A percentile compares a stretch with the other conserved stretches of the same genome.
Evolutionary conservation across 192 early-diverging fungal genomes (phyloP).

Genomic region (Dispira simplex): DNA sequence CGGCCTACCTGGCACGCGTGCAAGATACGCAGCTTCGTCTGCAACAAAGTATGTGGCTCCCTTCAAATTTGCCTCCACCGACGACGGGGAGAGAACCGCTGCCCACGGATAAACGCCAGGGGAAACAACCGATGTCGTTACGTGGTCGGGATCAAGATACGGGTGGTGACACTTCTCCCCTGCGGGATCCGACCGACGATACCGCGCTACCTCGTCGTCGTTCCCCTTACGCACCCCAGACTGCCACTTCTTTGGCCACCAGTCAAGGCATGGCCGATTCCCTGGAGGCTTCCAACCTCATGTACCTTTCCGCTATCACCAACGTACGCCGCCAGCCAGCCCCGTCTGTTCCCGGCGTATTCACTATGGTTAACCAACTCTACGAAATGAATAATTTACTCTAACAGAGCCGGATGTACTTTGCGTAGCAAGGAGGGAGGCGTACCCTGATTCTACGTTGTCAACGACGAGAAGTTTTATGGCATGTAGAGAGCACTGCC

Average conservation of each 20-base stretch:
- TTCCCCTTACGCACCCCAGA: background rate
- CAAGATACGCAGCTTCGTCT: conserved; percentile 23
- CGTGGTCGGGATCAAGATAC: background rate
- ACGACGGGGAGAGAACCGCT: background rate
- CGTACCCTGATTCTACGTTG: too few species aligned
- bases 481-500: too few species aligned
- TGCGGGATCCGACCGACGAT: background rate
- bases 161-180: background rate
- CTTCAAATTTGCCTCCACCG: background rate
- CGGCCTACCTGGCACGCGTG: conserved; percentile 58
- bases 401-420: too few species aligned
- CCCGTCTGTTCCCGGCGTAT: background rate
- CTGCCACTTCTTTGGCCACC: background rate
- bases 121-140: background rate
- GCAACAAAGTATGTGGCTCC: background rate
- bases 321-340: conserved; percentile 8
- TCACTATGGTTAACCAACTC: background rate
- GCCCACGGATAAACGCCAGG: background rate
- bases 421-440: too few species aligned
- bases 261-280: background rate
- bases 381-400: too few species aligned
- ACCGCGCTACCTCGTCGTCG: too few species aligned
- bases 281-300: conserved; percentile 1
- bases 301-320: conserved; percentile 11
- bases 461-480: too few species aligned